phyloP scores from a whole-genome alignment of 495 filamentous ascomycete species.

The Emericellopsis terricola region DNA sequence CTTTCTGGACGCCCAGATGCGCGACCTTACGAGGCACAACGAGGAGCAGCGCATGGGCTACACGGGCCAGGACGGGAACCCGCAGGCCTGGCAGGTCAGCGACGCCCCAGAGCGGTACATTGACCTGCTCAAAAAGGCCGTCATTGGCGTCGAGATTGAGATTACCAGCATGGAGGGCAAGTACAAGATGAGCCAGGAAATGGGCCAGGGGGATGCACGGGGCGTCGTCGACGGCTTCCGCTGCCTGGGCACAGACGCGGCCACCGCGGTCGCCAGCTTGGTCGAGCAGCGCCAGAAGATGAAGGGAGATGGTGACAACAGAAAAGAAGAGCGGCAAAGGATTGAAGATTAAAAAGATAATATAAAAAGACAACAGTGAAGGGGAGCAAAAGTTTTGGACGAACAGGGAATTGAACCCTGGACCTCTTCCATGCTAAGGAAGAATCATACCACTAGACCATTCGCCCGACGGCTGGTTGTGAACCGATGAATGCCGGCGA shows the following conservation, averaged over 20 bases:
- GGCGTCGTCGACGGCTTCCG: constrained; percentile 33
- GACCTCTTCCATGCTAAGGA: no score
- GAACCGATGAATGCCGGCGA: no score
- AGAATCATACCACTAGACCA: no score
- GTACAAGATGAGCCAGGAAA: constrained; percentile 40
- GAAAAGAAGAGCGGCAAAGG: no score
- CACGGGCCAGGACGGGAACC: constrained; percentile 15
- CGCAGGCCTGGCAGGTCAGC: constrained; percentile 24
- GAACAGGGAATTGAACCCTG: no score
- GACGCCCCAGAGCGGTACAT: constrained; percentile 31
- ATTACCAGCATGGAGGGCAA: constrained; percentile 33
- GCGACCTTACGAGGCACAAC: constrained; percentile 24
- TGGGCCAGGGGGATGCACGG: constrained; percentile 23
- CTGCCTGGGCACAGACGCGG: constrained; percentile 21
- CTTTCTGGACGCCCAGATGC: constrained; percentile 25
- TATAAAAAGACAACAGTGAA: background rate
- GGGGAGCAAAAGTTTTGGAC: no score
- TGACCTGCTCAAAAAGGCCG: constrained; percentile 29
- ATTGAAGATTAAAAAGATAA: background rate
- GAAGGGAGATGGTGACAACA: no score
- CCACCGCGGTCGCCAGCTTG: constrained; percentile 17
- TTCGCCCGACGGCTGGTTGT: no score
- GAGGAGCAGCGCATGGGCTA: constrained; percentile 33
- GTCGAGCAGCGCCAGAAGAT: constrained; percentile 25
- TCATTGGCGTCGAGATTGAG: constrained; percentile 34